Base-by-base conservation (phyloP, 768 basidiomycete species). In the Phylloporus arenicola region DNA sequence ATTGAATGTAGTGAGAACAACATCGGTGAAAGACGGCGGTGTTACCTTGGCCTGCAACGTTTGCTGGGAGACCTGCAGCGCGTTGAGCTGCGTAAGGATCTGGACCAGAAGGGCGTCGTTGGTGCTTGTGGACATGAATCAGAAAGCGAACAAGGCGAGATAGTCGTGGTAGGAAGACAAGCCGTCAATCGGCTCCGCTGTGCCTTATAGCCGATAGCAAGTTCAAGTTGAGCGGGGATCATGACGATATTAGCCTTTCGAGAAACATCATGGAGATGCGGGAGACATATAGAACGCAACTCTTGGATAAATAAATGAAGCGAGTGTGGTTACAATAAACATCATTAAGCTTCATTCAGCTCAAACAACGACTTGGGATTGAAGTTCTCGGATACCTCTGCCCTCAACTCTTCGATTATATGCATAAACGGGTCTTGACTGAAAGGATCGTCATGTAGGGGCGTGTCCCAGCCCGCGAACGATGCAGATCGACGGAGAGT, bases 21-120 rank as follows among this genome's bases (percentile, higher is more conserved):
- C 34, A 19, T 34, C 29, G 31, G 44, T 7, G 30, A 38, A 31
- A 48, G 27, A 45, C n/a, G 41, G 54, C 20, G 10, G 35, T 29
- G 13, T 40, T 56, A 90, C 88, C 77, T 92, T 88, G 20, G 86
- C 82, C 57, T 89, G 85, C 60, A 92, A 72, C 0, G 81, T 75
- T 66, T 89, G 86, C 63, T 92, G 88, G 43, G 81, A 81, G 43
- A 84, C 68, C 64, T 88, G 84, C 60, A 92, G 73, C 4, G 79
- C 72, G 57, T 85, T 75, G 47, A 92, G 78, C 68, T 85, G 84
- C 6, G 72, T 69, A 9, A 91, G 74, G 48, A 92, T 91, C 65
- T 90, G 85, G 0, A 77, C 76, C 43, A 92, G 72, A 7, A 83
- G 66, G 12, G 82, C 80, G 51, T 87, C 84, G 48, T 55, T 53